Evolutionary conservation across 148 eudicot genomes (phyloP).

Genomic region (Fagopyrum esculentum): DNA sequence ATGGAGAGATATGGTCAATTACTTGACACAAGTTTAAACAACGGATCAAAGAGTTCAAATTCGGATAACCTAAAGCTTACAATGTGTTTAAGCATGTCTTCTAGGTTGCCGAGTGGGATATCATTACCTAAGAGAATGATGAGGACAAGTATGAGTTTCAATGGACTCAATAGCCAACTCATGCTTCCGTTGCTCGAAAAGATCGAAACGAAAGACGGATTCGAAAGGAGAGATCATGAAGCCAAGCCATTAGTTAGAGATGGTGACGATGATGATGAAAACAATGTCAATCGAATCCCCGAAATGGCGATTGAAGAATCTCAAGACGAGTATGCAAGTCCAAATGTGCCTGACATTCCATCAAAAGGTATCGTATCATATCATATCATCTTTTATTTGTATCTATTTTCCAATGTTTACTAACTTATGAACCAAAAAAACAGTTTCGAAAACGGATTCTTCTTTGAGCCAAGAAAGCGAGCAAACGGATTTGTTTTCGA

Average conservation of each 20-base stretch:
- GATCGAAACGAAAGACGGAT: neutral
- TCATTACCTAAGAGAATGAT: constrained; percentile 2
- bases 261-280: neutral
- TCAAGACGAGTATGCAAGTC: neutral
- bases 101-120: constrained; percentile 14
- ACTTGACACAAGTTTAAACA: constrained; percentile 27
- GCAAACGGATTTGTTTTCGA: neutral
- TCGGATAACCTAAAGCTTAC: constrained; percentile 32
- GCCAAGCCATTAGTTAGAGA: neutral
- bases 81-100: constrained; percentile 14
- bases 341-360: neutral
- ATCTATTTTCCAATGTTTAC: neutral
- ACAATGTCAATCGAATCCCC: neutral
- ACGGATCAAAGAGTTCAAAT: constrained; percentile 19
- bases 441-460: neutral
- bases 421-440: neutral
- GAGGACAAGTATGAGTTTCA: constrained; percentile 12
- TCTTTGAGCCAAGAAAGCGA: neutral
- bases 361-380: constrained; percentile 1
- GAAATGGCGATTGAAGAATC: neutral
- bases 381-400: neutral
- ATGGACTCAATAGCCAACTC: constrained; percentile 14
- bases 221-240: neutral
- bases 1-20: constrained; percentile 45
- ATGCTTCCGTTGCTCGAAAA: neutral